A percentile compares a stretch with the other conserved stretches of the same genome.
phyloP scores from a whole-genome alignment of 164 flowering plant species.

The Buxus sempervirens region DNA sequence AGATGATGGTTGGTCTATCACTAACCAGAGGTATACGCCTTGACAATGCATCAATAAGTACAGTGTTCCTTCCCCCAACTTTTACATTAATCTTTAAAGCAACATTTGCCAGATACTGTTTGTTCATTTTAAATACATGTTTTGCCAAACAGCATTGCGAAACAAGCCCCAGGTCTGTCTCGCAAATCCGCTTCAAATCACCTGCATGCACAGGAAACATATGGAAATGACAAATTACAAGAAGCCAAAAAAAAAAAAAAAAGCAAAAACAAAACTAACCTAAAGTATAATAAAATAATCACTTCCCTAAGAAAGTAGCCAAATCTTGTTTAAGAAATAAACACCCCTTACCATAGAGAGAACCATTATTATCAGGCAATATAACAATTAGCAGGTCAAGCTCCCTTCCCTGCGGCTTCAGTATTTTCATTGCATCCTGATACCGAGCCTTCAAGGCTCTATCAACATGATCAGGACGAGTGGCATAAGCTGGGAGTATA shows the following conservation, averaged over 20 bases:
- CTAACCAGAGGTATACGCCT: conserved; percentile 66
- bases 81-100: conserved; percentile 28
- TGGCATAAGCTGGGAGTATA: conserved; percentile 20
- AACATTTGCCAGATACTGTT: conserved; percentile 26
- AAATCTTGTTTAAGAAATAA: background rate
- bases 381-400: conserved; percentile 38
- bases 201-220: conserved; percentile 19
- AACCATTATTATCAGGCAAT: conserved; percentile 38
- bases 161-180: conserved; percentile 42
- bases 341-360: conserved; percentile 31
- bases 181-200: conserved; percentile 39
- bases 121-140: conserved; percentile 31
- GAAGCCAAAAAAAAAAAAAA: no score
- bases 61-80: conserved; percentile 65
- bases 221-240: background rate
- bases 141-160: conserved; percentile 44
- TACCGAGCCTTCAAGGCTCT: conserved; percentile 29
- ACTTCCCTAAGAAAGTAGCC: background rate
- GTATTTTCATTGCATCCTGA: conserved; percentile 28
- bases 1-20: conserved; percentile 68
- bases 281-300: background rate
- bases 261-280: no score
- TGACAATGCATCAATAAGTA: conserved; percentile 65
- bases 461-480: conserved; percentile 41
- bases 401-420: conserved; percentile 28